phyloP scores from a whole-genome alignment of 371 early-diverging fungal genomes.

The Rhizopus arrhizus region DNA sequence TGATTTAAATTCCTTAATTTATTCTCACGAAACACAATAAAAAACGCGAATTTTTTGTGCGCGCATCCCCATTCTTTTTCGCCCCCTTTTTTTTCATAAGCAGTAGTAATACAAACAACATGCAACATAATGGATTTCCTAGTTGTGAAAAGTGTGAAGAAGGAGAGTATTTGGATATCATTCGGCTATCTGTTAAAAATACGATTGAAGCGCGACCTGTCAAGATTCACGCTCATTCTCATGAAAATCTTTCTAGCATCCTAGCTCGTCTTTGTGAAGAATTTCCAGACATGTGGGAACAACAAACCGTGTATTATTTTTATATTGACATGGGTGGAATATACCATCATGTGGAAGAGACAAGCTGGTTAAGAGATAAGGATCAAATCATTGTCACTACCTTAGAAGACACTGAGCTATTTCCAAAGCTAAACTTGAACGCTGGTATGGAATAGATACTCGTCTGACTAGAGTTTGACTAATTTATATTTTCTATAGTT shows the following conservation, averaged over 20 bases:
- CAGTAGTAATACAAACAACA: background rate
- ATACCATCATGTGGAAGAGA: conserved; percentile 37
- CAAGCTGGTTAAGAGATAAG: conserved; percentile 44
- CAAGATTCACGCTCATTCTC: conserved; percentile 32
- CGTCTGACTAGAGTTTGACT: background rate
- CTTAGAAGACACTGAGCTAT: conserved; percentile 22
- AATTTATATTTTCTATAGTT: conserved; percentile 17
- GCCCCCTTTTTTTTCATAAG: background rate
- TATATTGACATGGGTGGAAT: conserved; percentile 47
- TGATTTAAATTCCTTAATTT: conserved; percentile 2
- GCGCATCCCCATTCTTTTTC: background rate
- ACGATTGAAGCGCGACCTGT: conserved; percentile 5
- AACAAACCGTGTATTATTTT: conserved; percentile 32
- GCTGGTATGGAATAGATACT: conserved; percentile 28
- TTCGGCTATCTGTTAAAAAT: conserved; percentile 20
- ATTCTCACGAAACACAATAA: background rate
- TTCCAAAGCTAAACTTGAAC: conserved; percentile 40
- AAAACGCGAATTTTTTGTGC: background rate
- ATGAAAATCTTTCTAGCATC: conserved; percentile 30
- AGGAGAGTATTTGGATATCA: conserved; percentile 6
- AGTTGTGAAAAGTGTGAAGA: conserved; percentile 13
- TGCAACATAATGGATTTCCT: background rate
- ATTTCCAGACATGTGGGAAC: conserved; percentile 32
- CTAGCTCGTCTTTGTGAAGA: conserved; percentile 28
- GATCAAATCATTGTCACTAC: conserved; percentile 39